Evolutionary conservation across 1,139 yeast genomes (phyloP).

Genomic region (Diutina siamensis): DNA sequence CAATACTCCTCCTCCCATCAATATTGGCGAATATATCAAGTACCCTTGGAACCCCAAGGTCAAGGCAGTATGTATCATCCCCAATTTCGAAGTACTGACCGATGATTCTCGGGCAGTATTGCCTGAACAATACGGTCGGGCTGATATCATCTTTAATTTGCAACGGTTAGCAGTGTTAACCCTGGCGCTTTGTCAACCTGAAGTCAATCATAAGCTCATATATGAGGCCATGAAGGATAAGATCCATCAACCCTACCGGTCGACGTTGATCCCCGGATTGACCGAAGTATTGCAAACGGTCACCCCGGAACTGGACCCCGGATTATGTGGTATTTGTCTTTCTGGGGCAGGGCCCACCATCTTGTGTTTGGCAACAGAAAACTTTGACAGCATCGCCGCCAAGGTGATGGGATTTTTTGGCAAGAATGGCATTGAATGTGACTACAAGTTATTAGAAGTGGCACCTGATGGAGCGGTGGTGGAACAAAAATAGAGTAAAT

Average conservation of each 20-base stretch:
- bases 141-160: constrained; percentile 80
- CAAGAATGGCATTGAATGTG: constrained; percentile 56
- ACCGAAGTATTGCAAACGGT: constrained; percentile 69
- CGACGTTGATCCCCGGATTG: constrained; percentile 83
- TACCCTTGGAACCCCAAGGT: constrained; percentile 76
- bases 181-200: constrained; percentile 71
- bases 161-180: constrained; percentile 37
- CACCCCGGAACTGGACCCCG: constrained; percentile 73
- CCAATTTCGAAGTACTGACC: constrained; percentile 88
- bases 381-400: constrained; percentile 73
- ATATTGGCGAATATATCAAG: constrained; percentile 81
- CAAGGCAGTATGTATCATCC: constrained; percentile 83
- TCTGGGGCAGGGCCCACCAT: constrained; percentile 99
- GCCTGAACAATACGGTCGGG: constrained; percentile 68
- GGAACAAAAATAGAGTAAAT: constrained; percentile 7
- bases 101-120: constrained; percentile 84
- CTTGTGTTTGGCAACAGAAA: constrained; percentile 80
- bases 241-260: constrained; percentile 91
- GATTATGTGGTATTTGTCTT: constrained; percentile 84
- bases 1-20: constrained; percentile 36
- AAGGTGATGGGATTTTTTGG: constrained; percentile 63
- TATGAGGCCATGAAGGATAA: constrained; percentile 95
- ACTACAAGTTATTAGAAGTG: constrained; percentile 74
- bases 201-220: constrained; percentile 73
- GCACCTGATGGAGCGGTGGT: constrained; percentile 82